These are phyloP conservation scores for Annona cherimola DNA, from an alignment of 164 flowering plant species.

Conservation along the genomic window DNA sequence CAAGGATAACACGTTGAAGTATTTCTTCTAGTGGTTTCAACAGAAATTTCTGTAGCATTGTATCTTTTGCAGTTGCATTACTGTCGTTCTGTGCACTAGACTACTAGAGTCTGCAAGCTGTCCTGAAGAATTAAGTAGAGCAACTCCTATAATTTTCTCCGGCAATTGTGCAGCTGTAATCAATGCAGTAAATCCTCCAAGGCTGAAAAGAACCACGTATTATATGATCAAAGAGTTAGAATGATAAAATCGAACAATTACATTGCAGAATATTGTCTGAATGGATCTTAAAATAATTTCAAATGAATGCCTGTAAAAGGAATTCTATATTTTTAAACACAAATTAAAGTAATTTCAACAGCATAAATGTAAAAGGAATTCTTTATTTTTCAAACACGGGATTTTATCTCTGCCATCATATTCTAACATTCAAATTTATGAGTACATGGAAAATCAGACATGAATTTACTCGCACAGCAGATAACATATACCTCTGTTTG, in stretches of 20 bases:
- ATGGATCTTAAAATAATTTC: not conserved
- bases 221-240: slow-evolving; percentile 2
- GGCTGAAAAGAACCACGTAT: slow-evolving; percentile 62
- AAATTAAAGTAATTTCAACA: not conserved
- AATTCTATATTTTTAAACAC: too few species aligned
- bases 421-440: not conserved
- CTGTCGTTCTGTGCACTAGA: slow-evolving; percentile 18
- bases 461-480: not conserved
- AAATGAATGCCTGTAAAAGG: too few species aligned
- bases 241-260: not conserved
- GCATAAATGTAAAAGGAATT: not conserved
- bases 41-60: slow-evolving; percentile 42
- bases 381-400: not conserved
- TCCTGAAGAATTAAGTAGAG: slow-evolving; percentile 81
- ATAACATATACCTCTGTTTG: too few species aligned
- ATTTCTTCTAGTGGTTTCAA: slow-evolving; percentile 76
- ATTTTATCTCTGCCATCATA: not conserved
- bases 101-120: slow-evolving; percentile 77
- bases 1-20: slow-evolving; percentile 82
- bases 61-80: slow-evolving; percentile 38
- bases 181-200: slow-evolving; percentile 95
- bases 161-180: slow-evolving; percentile 63
- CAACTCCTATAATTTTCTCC: slow-evolving; percentile 73
- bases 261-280: not conserved
- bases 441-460: not conserved